Evolutionary conservation across 1,139 yeast genomes (phyloP).

Genomic region (Wickerhamomyces sp.): DNA sequence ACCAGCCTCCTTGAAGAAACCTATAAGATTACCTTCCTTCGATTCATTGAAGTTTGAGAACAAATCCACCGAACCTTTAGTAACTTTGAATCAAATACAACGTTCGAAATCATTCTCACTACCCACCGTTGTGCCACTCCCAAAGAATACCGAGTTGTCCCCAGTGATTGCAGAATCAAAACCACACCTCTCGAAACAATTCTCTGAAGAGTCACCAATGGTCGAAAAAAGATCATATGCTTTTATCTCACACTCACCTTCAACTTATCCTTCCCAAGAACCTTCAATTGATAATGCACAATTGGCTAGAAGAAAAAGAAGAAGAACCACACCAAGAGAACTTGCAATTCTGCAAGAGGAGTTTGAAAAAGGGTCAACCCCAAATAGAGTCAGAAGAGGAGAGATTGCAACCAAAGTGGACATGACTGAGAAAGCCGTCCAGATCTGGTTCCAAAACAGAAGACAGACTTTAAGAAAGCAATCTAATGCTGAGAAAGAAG

Average conservation of each 20-base stretch:
- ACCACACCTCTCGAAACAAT: neutral
- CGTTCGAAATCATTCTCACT: constrained; percentile 12
- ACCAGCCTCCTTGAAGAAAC: constrained; percentile 13
- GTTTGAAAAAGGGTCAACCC: constrained; percentile 73
- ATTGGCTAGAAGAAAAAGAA: constrained; percentile 85
- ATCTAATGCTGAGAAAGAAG: constrained; percentile 36
- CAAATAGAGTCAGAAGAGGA: constrained; percentile 69
- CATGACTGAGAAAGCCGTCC: constrained; percentile 97
- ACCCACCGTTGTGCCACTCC: constrained; percentile 1
- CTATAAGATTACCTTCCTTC: constrained; percentile 23
- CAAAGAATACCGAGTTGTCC: constrained; percentile 6
- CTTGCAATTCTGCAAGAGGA: constrained; percentile 74
- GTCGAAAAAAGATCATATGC: constrained; percentile 57
- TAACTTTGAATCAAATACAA: constrained; percentile 1
- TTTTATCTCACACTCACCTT: constrained; percentile 86
- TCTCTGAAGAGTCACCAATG: constrained; percentile 3
- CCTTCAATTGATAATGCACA: constrained; percentile 88
- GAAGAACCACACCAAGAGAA: constrained; percentile 91
- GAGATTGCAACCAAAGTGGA: constrained; percentile 74
- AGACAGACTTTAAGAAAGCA: constrained; percentile 63
- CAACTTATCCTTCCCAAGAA: constrained; percentile 78
- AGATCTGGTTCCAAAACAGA: constrained; percentile 96
- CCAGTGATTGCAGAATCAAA: constrained; percentile 1
- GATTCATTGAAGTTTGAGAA: constrained; percentile 17
- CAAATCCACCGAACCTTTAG: neutral